Evolutionary conservation across 2,329 filamentous ascomycete species (phyloP), one percentile per base, ranked within the genome.

Genomic region (Claviceps purpurea): DNA sequence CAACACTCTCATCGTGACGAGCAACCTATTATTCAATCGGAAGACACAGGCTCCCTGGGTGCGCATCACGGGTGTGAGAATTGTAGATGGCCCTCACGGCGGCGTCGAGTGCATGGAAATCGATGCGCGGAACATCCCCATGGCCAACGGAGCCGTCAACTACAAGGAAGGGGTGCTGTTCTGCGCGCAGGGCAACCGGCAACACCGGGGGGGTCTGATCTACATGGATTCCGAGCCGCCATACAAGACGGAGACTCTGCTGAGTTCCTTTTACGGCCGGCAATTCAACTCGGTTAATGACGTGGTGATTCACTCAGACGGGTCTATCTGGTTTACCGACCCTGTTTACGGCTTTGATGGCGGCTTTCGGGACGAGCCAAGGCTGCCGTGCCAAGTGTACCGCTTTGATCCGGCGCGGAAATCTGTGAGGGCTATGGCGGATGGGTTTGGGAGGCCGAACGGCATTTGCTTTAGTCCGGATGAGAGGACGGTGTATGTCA

Each of bases 241-340:
- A 52, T 5, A 56, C 1, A 13, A 2, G 1, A 8, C 7, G 18
- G 2, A 5, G 70, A 71, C 73, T 0, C 64, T 84, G 13, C 53
- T 84, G 16, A 79, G 79, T 57, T 79, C 77, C 61, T 84, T 70
- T 60, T 78, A 78, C 49, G 78, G 79, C 18, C 72, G 78, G 2
- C 70, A 75, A 42, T 83, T 82, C 64, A 79, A 74, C 60, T 81
- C 78, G 0, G 64, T 81, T 11, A 82, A 82, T 56, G 80, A 84
- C 54, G 69, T 78, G 0, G 69, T 72, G 1, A 60, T 79, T 52
- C 72, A 81, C 56, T 70, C 78, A 34, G 61, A 63, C 11, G 70
- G 72, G n/a, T 73, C 78, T 26, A 65, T 84, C n/a, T 84, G 81
- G 67, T 83, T 84, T 58, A 84, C 79, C 1, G 80, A 84, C 53